These are phyloP conservation scores for Magnaporthiopsis rhizophila DNA, from an alignment of 2,329 filamentous ascomycete genomes.

Conservation along the genomic window DNA sequence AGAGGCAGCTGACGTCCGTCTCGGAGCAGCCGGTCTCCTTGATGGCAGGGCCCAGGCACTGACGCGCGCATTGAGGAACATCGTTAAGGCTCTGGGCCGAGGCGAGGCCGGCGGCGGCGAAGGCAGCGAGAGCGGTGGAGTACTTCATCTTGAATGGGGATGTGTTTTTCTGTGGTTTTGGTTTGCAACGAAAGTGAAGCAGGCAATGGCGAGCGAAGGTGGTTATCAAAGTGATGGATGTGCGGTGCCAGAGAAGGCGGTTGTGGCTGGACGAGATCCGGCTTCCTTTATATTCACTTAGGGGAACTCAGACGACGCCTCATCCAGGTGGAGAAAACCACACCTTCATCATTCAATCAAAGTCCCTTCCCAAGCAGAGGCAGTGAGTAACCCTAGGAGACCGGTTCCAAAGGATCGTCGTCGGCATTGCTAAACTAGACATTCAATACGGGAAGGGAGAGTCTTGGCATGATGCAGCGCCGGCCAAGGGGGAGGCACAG, in stretches of 20 bases:
- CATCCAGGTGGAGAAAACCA: background rate
- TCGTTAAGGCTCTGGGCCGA: constrained; percentile 17
- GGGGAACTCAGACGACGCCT: background rate
- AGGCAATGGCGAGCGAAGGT: background rate
- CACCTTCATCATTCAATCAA: too few relatives aligned
- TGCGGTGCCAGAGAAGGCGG: background rate
- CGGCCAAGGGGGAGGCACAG: too few relatives aligned
- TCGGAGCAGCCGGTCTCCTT: constrained; percentile 12
- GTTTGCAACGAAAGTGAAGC: too few relatives aligned
- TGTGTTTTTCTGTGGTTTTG: too few relatives aligned
- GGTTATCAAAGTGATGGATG: background rate
- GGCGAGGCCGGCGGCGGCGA: constrained; percentile 14
- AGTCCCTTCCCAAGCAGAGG: background rate
- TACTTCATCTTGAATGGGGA: constrained; percentile 18
- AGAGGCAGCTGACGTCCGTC: constrained; percentile 17
- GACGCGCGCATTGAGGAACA: constrained; percentile 18
- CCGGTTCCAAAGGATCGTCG: background rate
- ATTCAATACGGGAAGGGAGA: background rate
- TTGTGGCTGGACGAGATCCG: background rate
- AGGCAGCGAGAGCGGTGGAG: constrained; percentile 13
- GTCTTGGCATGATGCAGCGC: background rate
- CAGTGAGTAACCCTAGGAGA: background rate
- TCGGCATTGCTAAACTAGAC: background rate
- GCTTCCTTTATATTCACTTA: background rate
- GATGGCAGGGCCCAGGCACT: constrained; percentile 16